Evolutionary conservation across 2,329 filamentous ascomycete species (phyloP), one percentile per base, ranked within the genome.

Genomic region (Kalaharituber pfeilii): DNA sequence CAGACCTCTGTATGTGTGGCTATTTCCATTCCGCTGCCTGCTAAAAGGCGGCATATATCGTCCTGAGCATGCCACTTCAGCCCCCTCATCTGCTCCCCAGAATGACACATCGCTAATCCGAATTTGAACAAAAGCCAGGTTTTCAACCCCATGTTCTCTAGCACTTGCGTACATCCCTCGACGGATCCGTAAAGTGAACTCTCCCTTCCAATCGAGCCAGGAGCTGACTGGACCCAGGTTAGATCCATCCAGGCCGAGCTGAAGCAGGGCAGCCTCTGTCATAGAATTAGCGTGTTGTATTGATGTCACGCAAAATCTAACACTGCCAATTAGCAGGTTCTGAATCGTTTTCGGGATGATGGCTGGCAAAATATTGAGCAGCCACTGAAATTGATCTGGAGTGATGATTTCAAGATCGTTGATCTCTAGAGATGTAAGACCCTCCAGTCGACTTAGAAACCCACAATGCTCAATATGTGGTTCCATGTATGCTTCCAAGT

Each of bases 331-430:
- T 18, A 13, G 20, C 22, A 47, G 24, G 2, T 2, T 3, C 9
- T 47, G n/a, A 11, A 47, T 11, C 4, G 42, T 47, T 47, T 18
- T 25, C 2, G 42, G 42, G 11, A 47, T 15, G 24, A 47, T 15
- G 13, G 5, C 25, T 15, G 42, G 42, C 13, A 47, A 13, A 22
- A 22, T 22, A 20, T 22, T 47, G 5, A 47, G 1, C 18, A 47
- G 42, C 42, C 42, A 47, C 18, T 47, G 15, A 25, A 20, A 47
- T 22, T 47, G 42, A 22, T 22, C 24, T 47, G 6, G 15, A 13
- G 42, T 47, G 5, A 47, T 47, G 42, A 47, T 47, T 22, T 47
- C 42, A 22, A 47, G 42, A 13, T 47, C n/a, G 42, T 47, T 47
- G n/a, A 47, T 47, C 25, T 24, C 42, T 15, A 47, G 42, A 22